A percentile compares a stretch with the other conserved stretches of the same genome.
Conservation (phyloP, 2,329 filamentous ascomycete species). For the Ophiostoma sp. region DNA sequence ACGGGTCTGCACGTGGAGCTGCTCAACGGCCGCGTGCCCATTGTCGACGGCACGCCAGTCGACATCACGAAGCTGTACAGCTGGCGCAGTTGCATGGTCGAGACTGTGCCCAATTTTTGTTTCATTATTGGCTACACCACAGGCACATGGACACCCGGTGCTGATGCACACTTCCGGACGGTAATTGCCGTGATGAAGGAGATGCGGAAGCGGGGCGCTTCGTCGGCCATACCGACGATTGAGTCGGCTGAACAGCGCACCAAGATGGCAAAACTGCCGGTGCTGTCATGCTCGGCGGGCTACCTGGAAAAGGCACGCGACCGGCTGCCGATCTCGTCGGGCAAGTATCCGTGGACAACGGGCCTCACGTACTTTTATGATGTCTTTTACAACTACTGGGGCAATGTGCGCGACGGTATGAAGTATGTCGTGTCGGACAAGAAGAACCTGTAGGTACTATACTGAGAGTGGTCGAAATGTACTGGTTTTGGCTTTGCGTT, state of each 20-base stretch:
- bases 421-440: slow-evolving; percentile 22
- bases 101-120: slow-evolving; percentile 56
- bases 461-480: neutral
- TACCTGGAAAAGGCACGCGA: slow-evolving; percentile 29
- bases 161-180: slow-evolving; percentile 38
- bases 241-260: slow-evolving; percentile 24
- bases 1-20: slow-evolving; percentile 56
- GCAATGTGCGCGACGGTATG: slow-evolving; percentile 24
- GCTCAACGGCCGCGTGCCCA: slow-evolving; percentile 47
- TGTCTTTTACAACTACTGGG: slow-evolving; percentile 30
- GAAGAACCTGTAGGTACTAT: slow-evolving; percentile 14
- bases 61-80: slow-evolving; percentile 42
- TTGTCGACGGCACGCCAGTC: slow-evolving; percentile 46
- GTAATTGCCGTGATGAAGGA: slow-evolving; percentile 25
- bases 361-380: slow-evolving; percentile 29
- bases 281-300: slow-evolving; percentile 28
- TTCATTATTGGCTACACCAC: slow-evolving; percentile 57
- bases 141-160: slow-evolving; percentile 57
- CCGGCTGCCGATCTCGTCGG: slow-evolving; percentile 29
- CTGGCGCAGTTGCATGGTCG: slow-evolving; percentile 58
- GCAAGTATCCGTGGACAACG: slow-evolving; percentile 30
- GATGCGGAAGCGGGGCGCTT: slow-evolving; percentile 24
- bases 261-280: slow-evolving; percentile 26
- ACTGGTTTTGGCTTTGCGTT: neutral
- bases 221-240: slow-evolving; percentile 28